Base-by-base conservation (phyloP, 2,329 filamentous ascomycete species). In the Fonsecaea nubica region DNA sequence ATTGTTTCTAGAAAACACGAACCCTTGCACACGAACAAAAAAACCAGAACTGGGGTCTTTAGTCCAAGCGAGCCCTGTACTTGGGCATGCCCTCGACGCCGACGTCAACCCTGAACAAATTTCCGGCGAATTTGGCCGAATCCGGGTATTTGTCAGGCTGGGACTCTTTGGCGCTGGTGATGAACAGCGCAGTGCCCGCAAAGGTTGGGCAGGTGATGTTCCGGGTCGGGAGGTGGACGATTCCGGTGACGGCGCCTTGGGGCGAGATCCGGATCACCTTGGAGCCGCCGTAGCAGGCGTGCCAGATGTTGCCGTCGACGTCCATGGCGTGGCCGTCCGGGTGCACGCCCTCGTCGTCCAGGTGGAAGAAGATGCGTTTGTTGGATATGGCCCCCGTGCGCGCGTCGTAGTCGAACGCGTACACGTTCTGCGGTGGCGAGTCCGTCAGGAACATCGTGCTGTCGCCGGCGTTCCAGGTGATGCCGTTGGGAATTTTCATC, bases 261-360 rank as follows among this genome's bases (percentile, higher is more conserved):
- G 88, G 86, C 56, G 85, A 87, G 74, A 97, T 89, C 76, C 90
- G 87, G 71, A 96, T 80, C 30, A 97, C 91, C 67, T 87, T 86
- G 66, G 86, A 83, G 69, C 90, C 91, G 62, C 92, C 92, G 75
- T 92, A 95, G n/a, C 95, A 83, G 7, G 92, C 91, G 68, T 91
- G 89, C 93, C 94, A 97, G 74, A 97, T 84, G 80, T 90, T 90
- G n/a, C 92, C 93, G 62, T 96, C 87, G 52, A 85, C 86, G 75
- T 97, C 93, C 74, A 96, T 86, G 69, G 90, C 89, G 79, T 94
- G 93, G 1, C 93, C 93, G 78, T 97, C 93, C 0, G 92, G 92
- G 69, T 86, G 83, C 5, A 81, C 82, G 12, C 87, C 86, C 56
- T 84, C 77, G 0, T 86, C 86, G 3, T 86, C 83, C 75, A 93